Percentiles rank a stretch among this genome's conserved stretches.
phyloP scores from a whole-genome alignment of 2,329 filamentous ascomycete species.

The Tolypocladium cylindrosporum region DNA sequence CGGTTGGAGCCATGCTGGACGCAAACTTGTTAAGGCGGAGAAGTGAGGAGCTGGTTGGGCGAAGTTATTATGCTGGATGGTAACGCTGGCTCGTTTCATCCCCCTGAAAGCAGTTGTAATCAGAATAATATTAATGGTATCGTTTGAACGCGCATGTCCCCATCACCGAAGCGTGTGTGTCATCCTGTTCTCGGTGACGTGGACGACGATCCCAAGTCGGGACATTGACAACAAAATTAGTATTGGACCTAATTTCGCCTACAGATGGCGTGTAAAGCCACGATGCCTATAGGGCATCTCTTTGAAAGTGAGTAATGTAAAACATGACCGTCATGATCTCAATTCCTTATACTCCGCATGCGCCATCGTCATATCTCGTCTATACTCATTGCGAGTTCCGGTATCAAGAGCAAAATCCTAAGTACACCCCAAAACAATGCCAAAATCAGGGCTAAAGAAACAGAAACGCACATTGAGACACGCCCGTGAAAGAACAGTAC shows the following conservation, averaged over 20 bases:
- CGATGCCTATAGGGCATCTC: background rate
- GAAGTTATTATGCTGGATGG: background rate
- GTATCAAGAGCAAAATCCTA: background rate
- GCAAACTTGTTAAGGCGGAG: background rate
- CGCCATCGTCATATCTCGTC: background rate
- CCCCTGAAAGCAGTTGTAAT: background rate
- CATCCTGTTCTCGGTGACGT: background rate
- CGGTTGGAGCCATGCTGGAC: background rate
- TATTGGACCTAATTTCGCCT: background rate
- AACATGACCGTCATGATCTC: background rate
- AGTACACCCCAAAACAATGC: background rate
- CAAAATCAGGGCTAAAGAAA: background rate
- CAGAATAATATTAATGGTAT: background rate
- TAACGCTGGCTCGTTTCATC: background rate
- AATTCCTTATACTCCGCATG: background rate
- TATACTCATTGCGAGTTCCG: background rate
- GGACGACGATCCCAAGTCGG: too few relatives aligned
- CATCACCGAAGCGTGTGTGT: background rate
- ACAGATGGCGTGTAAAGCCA: background rate
- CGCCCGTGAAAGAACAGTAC: background rate
- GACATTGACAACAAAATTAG: background rate
- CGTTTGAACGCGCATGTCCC: background rate
- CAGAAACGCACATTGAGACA: background rate
- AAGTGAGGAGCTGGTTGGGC: background rate
- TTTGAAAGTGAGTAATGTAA: background rate